These are phyloP conservation scores for Verticillium nonalfalfae DNA, from an alignment of 2,329 filamentous ascomycete genomes.

Conservation along the genomic window DNA sequence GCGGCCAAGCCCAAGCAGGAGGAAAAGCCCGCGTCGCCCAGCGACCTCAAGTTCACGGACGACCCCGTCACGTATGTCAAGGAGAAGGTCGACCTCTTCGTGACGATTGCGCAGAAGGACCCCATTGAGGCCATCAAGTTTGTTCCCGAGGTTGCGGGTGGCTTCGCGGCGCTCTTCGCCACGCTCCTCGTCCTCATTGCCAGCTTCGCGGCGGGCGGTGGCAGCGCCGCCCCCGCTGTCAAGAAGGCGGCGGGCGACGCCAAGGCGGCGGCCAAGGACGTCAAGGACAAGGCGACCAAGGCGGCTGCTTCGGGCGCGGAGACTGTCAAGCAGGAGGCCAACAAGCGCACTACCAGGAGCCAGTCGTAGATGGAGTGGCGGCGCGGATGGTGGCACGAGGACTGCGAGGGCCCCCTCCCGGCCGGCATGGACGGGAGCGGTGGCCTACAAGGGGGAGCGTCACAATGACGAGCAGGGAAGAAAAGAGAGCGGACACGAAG, in stretches of 20 bases:
- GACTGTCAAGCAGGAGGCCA: constrained; percentile 68
- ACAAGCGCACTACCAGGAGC: constrained; percentile 54
- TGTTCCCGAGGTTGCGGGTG: constrained; percentile 85
- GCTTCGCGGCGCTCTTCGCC: constrained; percentile 63
- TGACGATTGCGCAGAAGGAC: constrained; percentile 74
- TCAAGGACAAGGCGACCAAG: constrained; percentile 65
- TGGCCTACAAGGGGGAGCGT: too few relatives aligned
- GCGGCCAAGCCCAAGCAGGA: constrained; percentile 71
- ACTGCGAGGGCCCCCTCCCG: not conserved
- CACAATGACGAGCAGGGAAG: constrained; percentile 1
- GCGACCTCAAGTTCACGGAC: constrained; percentile 80
- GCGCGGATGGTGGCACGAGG: not conserved
- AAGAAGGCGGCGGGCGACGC: constrained; percentile 63
- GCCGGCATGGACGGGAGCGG: too few relatives aligned
- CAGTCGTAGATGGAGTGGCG: constrained; percentile 34
- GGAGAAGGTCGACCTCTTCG: constrained; percentile 91
- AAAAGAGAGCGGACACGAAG: not conserved
- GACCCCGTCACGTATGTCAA: constrained; percentile 82
- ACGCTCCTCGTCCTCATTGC: constrained; percentile 66
- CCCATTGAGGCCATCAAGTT: constrained; percentile 80
- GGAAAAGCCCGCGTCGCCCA: constrained; percentile 61
- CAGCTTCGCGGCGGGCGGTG: constrained; percentile 57
- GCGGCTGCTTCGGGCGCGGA: constrained; percentile 58
- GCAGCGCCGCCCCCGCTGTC: constrained; percentile 59
- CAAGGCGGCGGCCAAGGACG: constrained; percentile 68